These are phyloP conservation scores for Kodamaea fungicola DNA, from an alignment of 1,139 yeast species.

Conservation along the genomic window DNA sequence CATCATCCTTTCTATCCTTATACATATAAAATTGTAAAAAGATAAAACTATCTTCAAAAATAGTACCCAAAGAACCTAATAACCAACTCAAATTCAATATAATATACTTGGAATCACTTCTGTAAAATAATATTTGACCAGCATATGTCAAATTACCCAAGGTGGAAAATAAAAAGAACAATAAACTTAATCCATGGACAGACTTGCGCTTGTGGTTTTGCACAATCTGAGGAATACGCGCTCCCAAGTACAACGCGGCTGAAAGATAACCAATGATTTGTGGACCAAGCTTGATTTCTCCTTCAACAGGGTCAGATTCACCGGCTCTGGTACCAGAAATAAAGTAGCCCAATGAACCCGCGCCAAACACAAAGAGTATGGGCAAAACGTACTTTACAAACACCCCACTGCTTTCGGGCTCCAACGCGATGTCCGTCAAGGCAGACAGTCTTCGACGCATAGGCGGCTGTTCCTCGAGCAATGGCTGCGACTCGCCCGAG, in stretches of 20 bases:
- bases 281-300: slow-evolving; percentile 49
- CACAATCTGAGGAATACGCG: slow-evolving; percentile 75
- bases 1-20: slow-evolving; percentile 25
- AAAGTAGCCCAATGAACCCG: slow-evolving; percentile 64
- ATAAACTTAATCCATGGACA: slow-evolving; percentile 69
- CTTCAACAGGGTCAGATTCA: slow-evolving; percentile 12
- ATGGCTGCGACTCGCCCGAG: slow-evolving; percentile 6
- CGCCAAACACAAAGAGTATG: slow-evolving; percentile 56
- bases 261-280: slow-evolving; percentile 71
- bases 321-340: slow-evolving; percentile 35
- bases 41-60: slow-evolving; percentile 62
- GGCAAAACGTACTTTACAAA: slow-evolving; percentile 58
- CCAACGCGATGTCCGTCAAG: slow-evolving; percentile 43
- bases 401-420: slow-evolving; percentile 41
- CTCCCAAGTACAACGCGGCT: slow-evolving; percentile 68
- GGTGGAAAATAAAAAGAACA: slow-evolving; percentile 72
- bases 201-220: slow-evolving; percentile 68
- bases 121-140: slow-evolving; percentile 64
- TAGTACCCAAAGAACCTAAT: slow-evolving; percentile 71
- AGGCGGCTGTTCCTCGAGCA: slow-evolving; percentile 14
- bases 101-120: slow-evolving; percentile 59
- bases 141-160: slow-evolving; percentile 78
- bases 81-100: slow-evolving; percentile 69
- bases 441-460: slow-evolving; percentile 44
- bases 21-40: slow-evolving; percentile 65